Evolutionary conservation across 2,329 filamentous ascomycete genomes (phyloP), one percentile per base, ranked within the genome.

Genomic region (Colletotrichum chrysophilum): DNA sequence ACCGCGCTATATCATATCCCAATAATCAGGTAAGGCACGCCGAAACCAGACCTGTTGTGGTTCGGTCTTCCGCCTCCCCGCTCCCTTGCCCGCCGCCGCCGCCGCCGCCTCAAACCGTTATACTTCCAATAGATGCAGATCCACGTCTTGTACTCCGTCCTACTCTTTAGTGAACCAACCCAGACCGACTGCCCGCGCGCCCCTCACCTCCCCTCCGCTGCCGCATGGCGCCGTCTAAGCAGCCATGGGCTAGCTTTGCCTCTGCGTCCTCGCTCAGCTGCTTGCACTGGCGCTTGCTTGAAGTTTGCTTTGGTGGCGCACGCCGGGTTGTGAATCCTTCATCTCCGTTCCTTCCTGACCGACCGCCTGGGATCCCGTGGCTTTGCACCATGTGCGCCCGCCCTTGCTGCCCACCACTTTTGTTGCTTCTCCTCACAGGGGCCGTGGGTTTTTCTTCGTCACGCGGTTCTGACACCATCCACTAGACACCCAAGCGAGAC

Each of bases 41-140:
- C 66, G 62, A 26, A 24, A 34, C 73, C 70, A 73, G 70, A 26
- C 73, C 56, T 13, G 34, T 68, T 60, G 69, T 62, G 69, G 69
- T 65, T 72, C 64, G 56, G 69, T 48, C 38, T 58, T 73, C 56
- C 71, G 73, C 73, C 70, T 75, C 73, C 64, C 73, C 64, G 70
- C 62, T 36, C 55, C 14, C 69, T 64, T 68, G 38, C 36, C 26
- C 26, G 26, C 38, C 62, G 21, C 61, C 68, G n/a, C 70, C 62
- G 58, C 24, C 52, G 69, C 56, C 38, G 30, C 24, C 52, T 70
- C 56, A 68, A 55, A 52, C 73, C 73, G 73, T 75, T 73, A 65
- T 72, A 67, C 69, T 73, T 73, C 55, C 70, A 64, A 68, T 75
- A 73, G 62, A 75, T 65, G 64, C 73, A 71, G 55, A 75, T 68